These are phyloP conservation scores for Chlorociboria aeruginascens DNA, from an alignment of 495 filamentous ascomycete genomes.

Conservation along the genomic window DNA sequence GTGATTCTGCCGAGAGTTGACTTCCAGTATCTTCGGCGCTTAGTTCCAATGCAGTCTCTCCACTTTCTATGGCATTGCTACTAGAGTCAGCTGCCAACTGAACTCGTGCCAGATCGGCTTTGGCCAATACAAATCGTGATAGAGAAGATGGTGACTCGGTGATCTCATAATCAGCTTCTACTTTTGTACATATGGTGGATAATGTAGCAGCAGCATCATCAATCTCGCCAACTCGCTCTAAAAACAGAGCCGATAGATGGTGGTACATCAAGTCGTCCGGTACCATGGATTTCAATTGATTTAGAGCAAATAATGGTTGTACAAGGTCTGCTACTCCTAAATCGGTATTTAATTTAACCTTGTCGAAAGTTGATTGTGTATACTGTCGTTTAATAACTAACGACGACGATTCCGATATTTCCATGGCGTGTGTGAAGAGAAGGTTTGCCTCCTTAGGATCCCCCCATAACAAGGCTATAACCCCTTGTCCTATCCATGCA, in stretches of 20 bases:
- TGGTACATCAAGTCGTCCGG: slow-evolving; percentile 55
- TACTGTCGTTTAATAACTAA: slow-evolving; percentile 64
- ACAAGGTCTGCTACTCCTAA: slow-evolving; percentile 47
- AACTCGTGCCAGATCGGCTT: slow-evolving; percentile 71
- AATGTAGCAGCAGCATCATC: slow-evolving; percentile 48
- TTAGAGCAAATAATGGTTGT: slow-evolving; percentile 74
- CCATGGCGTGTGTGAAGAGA: slow-evolving; percentile 91
- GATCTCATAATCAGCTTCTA: slow-evolving; percentile 74
- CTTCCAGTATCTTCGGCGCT: slow-evolving; percentile 47
- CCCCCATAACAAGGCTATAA: slow-evolving; percentile 60
- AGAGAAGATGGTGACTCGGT: slow-evolving; percentile 65
- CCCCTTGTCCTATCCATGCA: slow-evolving; percentile 88
- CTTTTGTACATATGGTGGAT: slow-evolving; percentile 46
- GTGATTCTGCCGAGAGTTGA: slow-evolving; percentile 38
- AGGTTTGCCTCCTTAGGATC: slow-evolving; percentile 62
- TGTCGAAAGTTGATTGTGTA: slow-evolving; percentile 65
- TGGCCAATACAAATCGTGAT: slow-evolving; percentile 67
- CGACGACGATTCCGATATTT: slow-evolving; percentile 69
- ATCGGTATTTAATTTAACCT: slow-evolving; percentile 42
- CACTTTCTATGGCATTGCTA: slow-evolving; percentile 54
- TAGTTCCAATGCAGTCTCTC: slow-evolving; percentile 59
- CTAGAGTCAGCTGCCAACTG: slow-evolving; percentile 57
- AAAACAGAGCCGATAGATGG: slow-evolving; percentile 69
- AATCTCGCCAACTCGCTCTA: slow-evolving; percentile 64
- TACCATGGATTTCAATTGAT: slow-evolving; percentile 59